Evolutionary conservation across 768 basidiomycete genomes (phyloP), one percentile per base, ranked within the genome.

Genomic region (Xerocomellus intermedius): DNA sequence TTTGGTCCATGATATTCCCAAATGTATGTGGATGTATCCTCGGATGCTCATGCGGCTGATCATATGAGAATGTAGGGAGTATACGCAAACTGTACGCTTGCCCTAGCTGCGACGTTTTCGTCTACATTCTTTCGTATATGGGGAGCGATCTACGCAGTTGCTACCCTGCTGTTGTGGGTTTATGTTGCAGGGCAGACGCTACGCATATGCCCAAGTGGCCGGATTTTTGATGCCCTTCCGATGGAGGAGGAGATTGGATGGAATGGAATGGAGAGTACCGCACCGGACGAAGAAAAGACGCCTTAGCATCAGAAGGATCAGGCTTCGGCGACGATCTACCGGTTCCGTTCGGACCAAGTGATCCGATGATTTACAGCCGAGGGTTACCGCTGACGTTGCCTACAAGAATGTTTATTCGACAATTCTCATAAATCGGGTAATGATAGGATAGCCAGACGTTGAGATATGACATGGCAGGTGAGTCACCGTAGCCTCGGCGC

Each of bases 1-100:
- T 81, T 61, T 89, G 87, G 87, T 84, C 83, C 8, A 67, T 85
- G 38, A 82, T 88, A 57, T 89, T 89, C 64, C 87, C 87, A 5
- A 87, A 86, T 58, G 87, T 82, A 58, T 37, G 81, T 48, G 16
- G 19, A 30, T 47, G 7, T 32, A 48, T 21, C 24, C 45, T 37
- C 39, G 1, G 26, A 38, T 0, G 13, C 26, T 4, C 42, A 19
- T 33, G 59, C 10, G 33, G 48, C 39, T 51, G 43, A 56, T 41
- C 7, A 24, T 42, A 5, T 10, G 17, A 32, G 9, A 42, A 56
- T 17, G 22, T 47, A 82, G 80, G 81, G 82, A n/a, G 86, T 87
- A 0, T 87, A 85, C 58, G 84, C 85, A 2, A 83, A 82, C 57
- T 73, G 84, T 10, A 87, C 85, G 0, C 76, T 88, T 21, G 70